Evolutionary conservation across 495 filamentous ascomycete species (phyloP).

Genomic region (Neurospora sp.): DNA sequence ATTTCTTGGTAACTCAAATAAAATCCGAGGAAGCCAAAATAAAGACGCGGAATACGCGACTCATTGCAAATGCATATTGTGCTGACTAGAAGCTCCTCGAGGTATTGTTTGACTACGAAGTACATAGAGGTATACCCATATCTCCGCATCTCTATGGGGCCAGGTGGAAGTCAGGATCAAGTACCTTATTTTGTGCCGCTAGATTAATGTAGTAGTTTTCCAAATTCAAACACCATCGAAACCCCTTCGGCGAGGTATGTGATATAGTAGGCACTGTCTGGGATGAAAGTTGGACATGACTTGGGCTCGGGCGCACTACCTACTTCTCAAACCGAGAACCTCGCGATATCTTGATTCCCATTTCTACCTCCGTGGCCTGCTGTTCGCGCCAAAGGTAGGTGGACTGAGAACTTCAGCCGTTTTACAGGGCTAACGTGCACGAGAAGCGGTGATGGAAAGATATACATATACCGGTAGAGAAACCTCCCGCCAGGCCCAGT

Average conservation of each 20-base stretch:
- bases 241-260: not conserved
- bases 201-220: not conserved
- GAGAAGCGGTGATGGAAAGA: not conserved
- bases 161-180: not conserved
- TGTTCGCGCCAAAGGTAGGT: not conserved
- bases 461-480: not conserved
- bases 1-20: not conserved
- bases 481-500: not conserved
- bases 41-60: not conserved
- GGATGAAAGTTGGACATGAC: not conserved
- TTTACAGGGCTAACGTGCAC: not conserved
- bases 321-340: not conserved
- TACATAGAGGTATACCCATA: not conserved
- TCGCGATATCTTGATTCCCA: not conserved
- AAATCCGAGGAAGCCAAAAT: not conserved
- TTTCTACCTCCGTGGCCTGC: not conserved
- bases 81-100: not conserved
- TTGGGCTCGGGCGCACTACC: not conserved
- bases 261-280: not conserved
- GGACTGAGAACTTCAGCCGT: not conserved
- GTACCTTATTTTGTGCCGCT: not conserved
- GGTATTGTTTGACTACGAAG: not conserved
- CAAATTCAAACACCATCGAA: not conserved
- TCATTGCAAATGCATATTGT: not conserved
- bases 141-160: not conserved